Evolutionary conservation across 192 early-diverging fungal species (phyloP).

Genomic region (Gonapodya prolifera): DNA sequence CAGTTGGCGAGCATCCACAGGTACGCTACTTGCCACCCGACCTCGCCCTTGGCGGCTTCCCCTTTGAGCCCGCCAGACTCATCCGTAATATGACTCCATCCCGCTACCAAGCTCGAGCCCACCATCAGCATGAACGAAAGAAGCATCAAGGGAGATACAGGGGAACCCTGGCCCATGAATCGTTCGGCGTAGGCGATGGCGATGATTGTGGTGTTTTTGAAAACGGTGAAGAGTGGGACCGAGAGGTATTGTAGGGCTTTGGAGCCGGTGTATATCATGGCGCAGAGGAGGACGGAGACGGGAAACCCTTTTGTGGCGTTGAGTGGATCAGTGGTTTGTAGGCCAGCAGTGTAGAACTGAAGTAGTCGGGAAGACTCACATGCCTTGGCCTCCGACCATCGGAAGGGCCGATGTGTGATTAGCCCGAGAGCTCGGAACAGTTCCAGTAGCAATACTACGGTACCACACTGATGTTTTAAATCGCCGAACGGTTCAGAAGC

Average conservation of each 20-base stretch:
- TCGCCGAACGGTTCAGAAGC: too few relatives aligned
- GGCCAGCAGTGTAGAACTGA: too few relatives aligned
- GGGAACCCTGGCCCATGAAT: conserved; percentile 59
- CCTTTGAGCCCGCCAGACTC: not conserved
- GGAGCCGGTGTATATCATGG: conserved; percentile 95
- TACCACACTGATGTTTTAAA: too few relatives aligned
- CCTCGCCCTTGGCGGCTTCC: too few relatives aligned
- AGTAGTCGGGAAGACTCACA: too few relatives aligned
- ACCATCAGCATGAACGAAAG: conserved; percentile 68
- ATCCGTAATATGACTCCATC: not conserved
- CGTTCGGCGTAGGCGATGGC: conserved; percentile 89
- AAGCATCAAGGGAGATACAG: conserved; percentile 70
- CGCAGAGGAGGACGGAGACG: conserved; percentile 68
- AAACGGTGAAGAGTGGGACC: conserved; percentile 82
- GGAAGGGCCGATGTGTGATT: not conserved
- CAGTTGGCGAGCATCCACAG: conserved; percentile 94
- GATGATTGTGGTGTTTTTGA: conserved; percentile 98
- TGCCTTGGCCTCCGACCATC: not conserved
- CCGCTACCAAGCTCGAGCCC: conserved; percentile 6
- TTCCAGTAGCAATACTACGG: not conserved
- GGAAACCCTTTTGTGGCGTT: conserved; percentile 70
- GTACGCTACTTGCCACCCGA: conserved; percentile 34
- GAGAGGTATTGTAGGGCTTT: conserved; percentile 84
- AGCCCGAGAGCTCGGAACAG: not conserved
- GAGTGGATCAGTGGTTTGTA: too few relatives aligned